Evolutionary conservation across 208 protist species (phyloP).

Genomic region (Tritrichomonas foetus): DNA sequence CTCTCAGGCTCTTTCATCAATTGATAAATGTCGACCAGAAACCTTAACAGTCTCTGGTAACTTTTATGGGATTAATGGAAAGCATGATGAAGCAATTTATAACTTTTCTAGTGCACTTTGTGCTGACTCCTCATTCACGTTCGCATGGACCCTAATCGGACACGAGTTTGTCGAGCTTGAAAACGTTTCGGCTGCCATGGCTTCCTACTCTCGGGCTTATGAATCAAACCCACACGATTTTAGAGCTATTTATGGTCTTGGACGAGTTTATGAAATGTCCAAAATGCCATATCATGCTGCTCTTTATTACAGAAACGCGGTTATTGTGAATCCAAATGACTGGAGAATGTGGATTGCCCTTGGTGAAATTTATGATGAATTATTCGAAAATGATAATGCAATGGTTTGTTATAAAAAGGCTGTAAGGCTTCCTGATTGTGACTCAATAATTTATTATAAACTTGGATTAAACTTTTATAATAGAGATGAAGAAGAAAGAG

Average conservation of each 20-base stretch:
- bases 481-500: background rate
- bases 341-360: constrained; percentile 8
- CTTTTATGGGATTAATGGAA: background rate
- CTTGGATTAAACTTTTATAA: constrained; percentile 6
- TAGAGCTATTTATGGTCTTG: constrained; percentile 31
- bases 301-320: constrained; percentile 4
- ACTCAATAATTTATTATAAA: background rate
- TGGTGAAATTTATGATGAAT: constrained; percentile 21
- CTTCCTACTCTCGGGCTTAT: background rate
- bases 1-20: background rate
- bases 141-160: constrained; percentile 34
- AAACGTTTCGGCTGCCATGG: constrained; percentile 7
- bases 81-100: constrained; percentile 11
- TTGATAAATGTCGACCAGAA: constrained; percentile 40
- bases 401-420: constrained; percentile 28
- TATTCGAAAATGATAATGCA: background rate
- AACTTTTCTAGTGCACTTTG: background rate
- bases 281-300: constrained; percentile 14
- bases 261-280: constrained; percentile 14
- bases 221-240: constrained; percentile 39
- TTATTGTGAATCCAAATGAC: constrained; percentile 7
- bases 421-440: background rate
- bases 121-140: background rate
- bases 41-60: background rate
- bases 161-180: constrained; percentile 40